These are phyloP conservation scores for Ophiosphaerella herpotricha DNA, from an alignment of 2,329 filamentous ascomycete genomes.

Conservation along the genomic window DNA sequence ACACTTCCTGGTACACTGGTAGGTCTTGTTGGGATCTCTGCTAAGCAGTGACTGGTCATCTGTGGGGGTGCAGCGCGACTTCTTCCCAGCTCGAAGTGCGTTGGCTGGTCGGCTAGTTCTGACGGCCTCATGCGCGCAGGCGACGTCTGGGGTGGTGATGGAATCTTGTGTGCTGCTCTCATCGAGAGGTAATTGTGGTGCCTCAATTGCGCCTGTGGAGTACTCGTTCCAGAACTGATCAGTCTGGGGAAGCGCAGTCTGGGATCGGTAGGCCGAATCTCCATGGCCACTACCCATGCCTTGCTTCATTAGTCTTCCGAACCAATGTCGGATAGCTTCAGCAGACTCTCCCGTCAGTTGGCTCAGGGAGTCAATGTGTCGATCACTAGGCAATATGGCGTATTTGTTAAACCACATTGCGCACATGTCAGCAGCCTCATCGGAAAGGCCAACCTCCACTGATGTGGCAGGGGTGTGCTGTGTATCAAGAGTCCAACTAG, in stretches of 20 bases:
- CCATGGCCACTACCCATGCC: conserved; percentile 37
- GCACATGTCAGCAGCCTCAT: conserved; percentile 45
- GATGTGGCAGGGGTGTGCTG: conserved; percentile 25
- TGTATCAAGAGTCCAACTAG: conserved; percentile 32
- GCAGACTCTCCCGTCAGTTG: conserved; percentile 42
- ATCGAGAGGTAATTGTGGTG: conserved; percentile 10
- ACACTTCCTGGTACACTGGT: conserved; percentile 45
- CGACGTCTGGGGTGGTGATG: conserved; percentile 17
- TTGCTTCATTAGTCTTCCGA: conserved; percentile 42
- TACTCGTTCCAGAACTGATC: conserved; percentile 28
- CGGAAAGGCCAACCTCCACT: conserved; percentile 33
- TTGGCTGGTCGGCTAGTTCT: conserved; percentile 16
- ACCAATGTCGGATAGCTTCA: conserved; percentile 42
- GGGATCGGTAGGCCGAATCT: conserved; percentile 46
- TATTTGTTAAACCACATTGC: conserved; percentile 47
- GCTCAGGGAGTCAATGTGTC: conserved; percentile 42
- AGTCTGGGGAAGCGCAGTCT: conserved; percentile 35
- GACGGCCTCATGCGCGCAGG: conserved; percentile 22
- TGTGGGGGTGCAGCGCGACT: conserved; percentile 40
- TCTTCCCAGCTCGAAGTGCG: conserved; percentile 36
- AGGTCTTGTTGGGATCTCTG: conserved; percentile 43
- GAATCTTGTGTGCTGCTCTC: conserved; percentile 13
- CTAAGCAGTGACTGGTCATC: conserved; percentile 32
- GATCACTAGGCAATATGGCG: conserved; percentile 42
- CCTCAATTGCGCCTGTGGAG: conserved; percentile 17